Evolutionary conservation across 2,329 filamentous ascomycete genomes (phyloP), one percentile per base, ranked within the genome.

Genomic region (Stemphylium vesicarium): DNA sequence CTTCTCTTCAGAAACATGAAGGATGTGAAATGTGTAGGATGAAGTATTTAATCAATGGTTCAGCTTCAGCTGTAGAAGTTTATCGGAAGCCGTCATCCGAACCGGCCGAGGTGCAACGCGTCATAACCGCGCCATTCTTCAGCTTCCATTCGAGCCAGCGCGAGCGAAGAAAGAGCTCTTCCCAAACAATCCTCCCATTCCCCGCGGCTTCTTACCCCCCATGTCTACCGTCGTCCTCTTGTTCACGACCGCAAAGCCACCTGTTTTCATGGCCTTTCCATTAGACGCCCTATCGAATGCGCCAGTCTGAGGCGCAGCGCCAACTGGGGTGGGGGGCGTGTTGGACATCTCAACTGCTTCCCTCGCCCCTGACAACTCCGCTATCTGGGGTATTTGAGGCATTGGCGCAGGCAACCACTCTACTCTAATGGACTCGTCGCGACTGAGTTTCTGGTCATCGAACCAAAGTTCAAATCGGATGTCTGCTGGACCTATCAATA

Each of bases 381-480:
- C 12, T 47, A 22, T 50, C 38, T 45, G 63, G 50, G 13, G 60
- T 38, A 16, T 11, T 2, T 63, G 60, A 43, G 12, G 59, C 26
- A 26, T 36, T 4, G 60, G 55, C 2, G 59, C 60, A 9, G 72
- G 60, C 3, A 61, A 38, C 72, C 73, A 75, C 8, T 75, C 70
- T 0, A 77, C 72, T n/a, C 60, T 68, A n/a, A 75, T 74, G 0
- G 70, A 66, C 20, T 73, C 62, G 40, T 75, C 72, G 8, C 64
- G 62, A 37, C 65, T 70, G 4, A 76, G 61, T 48, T 75, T 75
- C 31, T 71, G 66, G 29, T 69, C 68, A 24, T 75, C 62, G 51
- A 72, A 72, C 72, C 74, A 77, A 1, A 77, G 66, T 60, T 76
- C 74, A 50, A 77, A 77, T 3, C 64, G 62, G 6, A 78, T 64